A percentile compares a stretch with the other conserved stretches of the same genome.
Conservation (phyloP, 192 early-diverging fungal species). For the Coemansia sp. region DNA sequence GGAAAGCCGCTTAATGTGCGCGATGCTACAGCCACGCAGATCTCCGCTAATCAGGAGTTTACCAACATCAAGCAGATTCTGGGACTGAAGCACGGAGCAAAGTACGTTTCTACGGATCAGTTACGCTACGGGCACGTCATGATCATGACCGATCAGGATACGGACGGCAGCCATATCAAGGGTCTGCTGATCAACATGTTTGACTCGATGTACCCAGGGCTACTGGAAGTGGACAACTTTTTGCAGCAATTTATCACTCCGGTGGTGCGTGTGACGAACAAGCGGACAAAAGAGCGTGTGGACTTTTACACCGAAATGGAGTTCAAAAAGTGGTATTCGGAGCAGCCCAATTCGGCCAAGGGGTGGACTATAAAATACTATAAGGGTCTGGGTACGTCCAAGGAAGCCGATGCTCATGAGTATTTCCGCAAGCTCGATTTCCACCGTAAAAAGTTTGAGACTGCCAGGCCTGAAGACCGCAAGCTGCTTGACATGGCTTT, state of each 20-base stretch:
- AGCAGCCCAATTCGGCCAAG: conserved; percentile 62
- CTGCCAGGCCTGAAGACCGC: conserved; percentile 60
- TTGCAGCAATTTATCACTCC: conserved; percentile 96
- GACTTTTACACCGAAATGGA: conserved; percentile 92
- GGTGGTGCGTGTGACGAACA: conserved; percentile 75
- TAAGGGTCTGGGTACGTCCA: conserved; percentile 94
- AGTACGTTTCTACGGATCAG: conserved; percentile 67
- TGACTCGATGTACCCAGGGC: conserved; percentile 88
- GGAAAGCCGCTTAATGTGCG: conserved; percentile 98
- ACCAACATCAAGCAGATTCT: conserved; percentile 88
- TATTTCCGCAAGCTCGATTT: conserved; percentile 83
- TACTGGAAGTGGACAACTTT: conserved; percentile 89
- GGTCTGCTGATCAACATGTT: conserved; percentile 95
- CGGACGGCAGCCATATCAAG: conserved; percentile 96
- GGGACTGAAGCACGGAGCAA: conserved; percentile 82
- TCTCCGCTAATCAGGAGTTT: conserved; percentile 84
- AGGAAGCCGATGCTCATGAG: conserved; percentile 76
- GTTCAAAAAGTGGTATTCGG: conserved; percentile 81
- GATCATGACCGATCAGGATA: conserved; percentile 99
- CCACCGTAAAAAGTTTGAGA: conserved; percentile 78
- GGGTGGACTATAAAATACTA: conserved; percentile 93
- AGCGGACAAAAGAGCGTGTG: conserved; percentile 56
- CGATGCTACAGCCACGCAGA: conserved; percentile 67
- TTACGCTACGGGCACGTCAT: conserved; percentile 94
- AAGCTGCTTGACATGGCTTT: conserved; percentile 95